Evolutionary conservation across 352 stramenopile species (phyloP).

Genomic region (Pythium aquatile): DNA sequence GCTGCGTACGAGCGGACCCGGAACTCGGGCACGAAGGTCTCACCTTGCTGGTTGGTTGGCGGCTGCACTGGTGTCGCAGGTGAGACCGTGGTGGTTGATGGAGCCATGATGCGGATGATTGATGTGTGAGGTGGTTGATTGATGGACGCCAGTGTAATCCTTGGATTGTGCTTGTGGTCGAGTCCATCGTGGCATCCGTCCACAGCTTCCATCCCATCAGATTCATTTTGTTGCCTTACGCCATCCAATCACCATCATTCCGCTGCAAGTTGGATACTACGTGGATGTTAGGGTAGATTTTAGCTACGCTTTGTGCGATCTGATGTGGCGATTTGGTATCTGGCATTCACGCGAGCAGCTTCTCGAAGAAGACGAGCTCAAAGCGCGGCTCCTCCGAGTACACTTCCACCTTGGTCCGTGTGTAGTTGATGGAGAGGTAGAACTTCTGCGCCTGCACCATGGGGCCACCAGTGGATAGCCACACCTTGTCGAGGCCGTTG

Average conservation of each 20-base stretch:
- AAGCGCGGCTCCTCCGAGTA: slow-evolving; percentile 6
- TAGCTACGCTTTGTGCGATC: no score
- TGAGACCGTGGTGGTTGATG: not conserved
- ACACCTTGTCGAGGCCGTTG: slow-evolving; percentile 20
- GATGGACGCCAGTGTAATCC: not conserved
- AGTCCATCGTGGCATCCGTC: no score
- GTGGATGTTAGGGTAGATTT: no score
- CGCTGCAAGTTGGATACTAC: no score
- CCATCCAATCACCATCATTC: no score
- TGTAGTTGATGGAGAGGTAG: slow-evolving; percentile 18
- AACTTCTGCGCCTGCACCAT: slow-evolving; percentile 34
- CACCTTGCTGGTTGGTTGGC: not conserved
- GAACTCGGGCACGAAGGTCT: not conserved
- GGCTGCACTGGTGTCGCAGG: not conserved
- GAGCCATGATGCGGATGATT: not conserved
- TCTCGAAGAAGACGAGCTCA: slow-evolving; percentile 23
- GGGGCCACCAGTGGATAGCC: no score
- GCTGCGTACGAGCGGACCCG: slow-evolving; percentile 3
- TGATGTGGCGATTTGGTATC: no score
- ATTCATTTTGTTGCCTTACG: no score
- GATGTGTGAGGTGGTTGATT: not conserved
- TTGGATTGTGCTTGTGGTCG: no score
- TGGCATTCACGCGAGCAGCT: not conserved
- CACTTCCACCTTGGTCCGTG: not conserved
- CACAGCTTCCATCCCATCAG: no score